Evolutionary conservation across 352 stramenopile species (phyloP), one percentile per base, ranked within the genome.

Genomic region (Thalassiosira sp.): DNA sequence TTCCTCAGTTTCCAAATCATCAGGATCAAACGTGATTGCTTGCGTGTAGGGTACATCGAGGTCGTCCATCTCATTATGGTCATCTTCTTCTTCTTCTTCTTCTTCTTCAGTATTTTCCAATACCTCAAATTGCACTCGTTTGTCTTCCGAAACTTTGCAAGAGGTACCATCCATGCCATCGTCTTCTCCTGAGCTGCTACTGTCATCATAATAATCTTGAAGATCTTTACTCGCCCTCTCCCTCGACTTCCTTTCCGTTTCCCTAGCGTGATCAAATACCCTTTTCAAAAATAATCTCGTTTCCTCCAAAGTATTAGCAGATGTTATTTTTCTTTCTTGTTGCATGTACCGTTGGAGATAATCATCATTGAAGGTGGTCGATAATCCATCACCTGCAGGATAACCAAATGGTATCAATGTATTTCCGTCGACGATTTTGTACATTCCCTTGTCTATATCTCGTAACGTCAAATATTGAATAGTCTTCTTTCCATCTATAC

Each of bases 351-450:
- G 53, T 20, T 33, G 16, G 24, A 74, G 53, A 31, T 46, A 51
- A n/a, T 59, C 48, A 35, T 74, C 31, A 25, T 74, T 54, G 16
- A 53, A 43, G 5, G 8, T 33, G 13, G 13, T 10, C n/a, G 16
- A 51, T 31, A 35, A 22, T 58, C 16, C 16, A 18, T 51, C n/a
- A 22, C 40, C 22, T 22, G 25, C n/a, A 0, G 15, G 11, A 56
- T 49, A 6, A 24, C 40, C 24, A 37, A 74, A 74, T 56, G 65
- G 65, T 46, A 74, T 60, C 28, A 74, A 46, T 20, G 37, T 25
- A 22, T 13, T 33, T 16, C 67, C 43, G 0, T 61, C 28, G n/a
- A 74, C 65, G 33, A 6, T 53, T 22, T 59, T 43, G 28, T 46
- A 74, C 24, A 37, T 16, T 7, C 52, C 52, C 33, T 7, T 16